A percentile compares a stretch with the other conserved stretches of the same genome.
phyloP scores from a whole-genome alignment of 352 stramenopile genomes.

The Elongisporangium undulatum region DNA sequence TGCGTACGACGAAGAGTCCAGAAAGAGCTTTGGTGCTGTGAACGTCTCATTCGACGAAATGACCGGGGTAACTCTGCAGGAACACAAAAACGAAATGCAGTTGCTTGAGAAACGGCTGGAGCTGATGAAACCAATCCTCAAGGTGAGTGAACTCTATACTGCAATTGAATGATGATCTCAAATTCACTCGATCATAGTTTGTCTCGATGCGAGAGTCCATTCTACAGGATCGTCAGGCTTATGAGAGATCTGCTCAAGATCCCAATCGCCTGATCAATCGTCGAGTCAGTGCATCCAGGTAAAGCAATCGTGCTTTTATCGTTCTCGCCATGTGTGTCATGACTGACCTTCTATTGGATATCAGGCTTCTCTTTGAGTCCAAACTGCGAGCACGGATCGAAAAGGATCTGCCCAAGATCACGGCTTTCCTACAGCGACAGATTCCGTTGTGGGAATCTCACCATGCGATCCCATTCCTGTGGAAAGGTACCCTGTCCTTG shows the following conservation, averaged over 20 bases:
- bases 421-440: constrained; percentile 24
- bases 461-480: constrained; percentile 23
- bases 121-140: constrained; percentile 15
- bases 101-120: constrained; percentile 18
- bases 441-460: constrained; percentile 36
- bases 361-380: constrained; percentile 14
- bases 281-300: not conserved
- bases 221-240: not conserved
- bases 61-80: constrained; percentile 20
- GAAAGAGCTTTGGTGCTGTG: constrained; percentile 11
- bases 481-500: constrained; percentile 24
- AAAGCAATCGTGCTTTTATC: not conserved
- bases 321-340: not conserved
- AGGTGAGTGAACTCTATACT: constrained; percentile 5
- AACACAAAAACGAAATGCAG: constrained; percentile 26
- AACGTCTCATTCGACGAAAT: constrained; percentile 12
- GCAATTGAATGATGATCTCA: constrained; percentile 1
- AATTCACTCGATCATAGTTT: not conserved
- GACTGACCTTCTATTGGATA: not conserved
- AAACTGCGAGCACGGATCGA: constrained; percentile 31
- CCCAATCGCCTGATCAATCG: not conserved
- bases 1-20: constrained; percentile 1
- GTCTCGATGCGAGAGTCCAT: not conserved
- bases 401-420: constrained; percentile 37
- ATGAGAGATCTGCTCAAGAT: not conserved